Evolutionary conservation across 1,139 yeast species (phyloP).

Genomic region (Maudiozyma humilis): DNA sequence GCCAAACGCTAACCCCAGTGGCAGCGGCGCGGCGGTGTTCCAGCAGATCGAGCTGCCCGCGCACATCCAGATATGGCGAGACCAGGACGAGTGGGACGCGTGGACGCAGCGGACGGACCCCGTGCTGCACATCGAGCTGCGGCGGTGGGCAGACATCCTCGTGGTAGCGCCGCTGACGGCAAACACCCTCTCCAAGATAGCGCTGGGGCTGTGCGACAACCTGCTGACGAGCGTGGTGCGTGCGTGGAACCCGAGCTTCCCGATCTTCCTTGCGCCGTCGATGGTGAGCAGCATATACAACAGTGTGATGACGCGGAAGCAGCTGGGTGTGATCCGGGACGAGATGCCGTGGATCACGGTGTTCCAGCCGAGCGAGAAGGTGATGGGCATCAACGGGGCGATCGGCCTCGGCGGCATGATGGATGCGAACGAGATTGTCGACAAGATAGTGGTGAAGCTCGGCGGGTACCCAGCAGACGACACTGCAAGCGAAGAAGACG

Average conservation of each 20-base stretch:
- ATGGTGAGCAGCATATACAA: slow-evolving; percentile 97
- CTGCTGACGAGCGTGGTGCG: slow-evolving; percentile 74
- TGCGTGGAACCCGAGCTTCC: slow-evolving; percentile 87
- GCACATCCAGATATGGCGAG: slow-evolving; percentile 73
- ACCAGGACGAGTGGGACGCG: slow-evolving; percentile 83
- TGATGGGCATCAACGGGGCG: slow-evolving; percentile 82
- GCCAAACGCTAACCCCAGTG: neutral
- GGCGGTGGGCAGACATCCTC: slow-evolving; percentile 93
- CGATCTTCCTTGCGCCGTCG: slow-evolving; percentile 88
- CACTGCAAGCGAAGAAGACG: slow-evolving; percentile 39
- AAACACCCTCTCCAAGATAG: slow-evolving; percentile 81
- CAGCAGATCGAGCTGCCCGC: slow-evolving; percentile 44
- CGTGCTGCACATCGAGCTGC: slow-evolving; percentile 81
- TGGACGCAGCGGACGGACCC: slow-evolving; percentile 86
- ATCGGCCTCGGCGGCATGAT: slow-evolving; percentile 98
- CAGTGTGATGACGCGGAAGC: slow-evolving; percentile 86
- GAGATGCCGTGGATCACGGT: slow-evolving; percentile 70
- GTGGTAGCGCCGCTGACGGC: slow-evolving; percentile 91
- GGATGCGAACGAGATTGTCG: slow-evolving; percentile 84
- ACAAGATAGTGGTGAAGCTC: slow-evolving; percentile 67
- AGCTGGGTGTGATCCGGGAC: slow-evolving; percentile 51
- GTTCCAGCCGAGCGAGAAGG: slow-evolving; percentile 87
- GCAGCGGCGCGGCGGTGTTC: neutral
- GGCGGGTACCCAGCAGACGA: slow-evolving; percentile 80
- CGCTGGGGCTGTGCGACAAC: slow-evolving; percentile 88